These are phyloP conservation scores for Carnegiea gigantea DNA, from an alignment of 179 eudicot species.

Conservation along the genomic window DNA sequence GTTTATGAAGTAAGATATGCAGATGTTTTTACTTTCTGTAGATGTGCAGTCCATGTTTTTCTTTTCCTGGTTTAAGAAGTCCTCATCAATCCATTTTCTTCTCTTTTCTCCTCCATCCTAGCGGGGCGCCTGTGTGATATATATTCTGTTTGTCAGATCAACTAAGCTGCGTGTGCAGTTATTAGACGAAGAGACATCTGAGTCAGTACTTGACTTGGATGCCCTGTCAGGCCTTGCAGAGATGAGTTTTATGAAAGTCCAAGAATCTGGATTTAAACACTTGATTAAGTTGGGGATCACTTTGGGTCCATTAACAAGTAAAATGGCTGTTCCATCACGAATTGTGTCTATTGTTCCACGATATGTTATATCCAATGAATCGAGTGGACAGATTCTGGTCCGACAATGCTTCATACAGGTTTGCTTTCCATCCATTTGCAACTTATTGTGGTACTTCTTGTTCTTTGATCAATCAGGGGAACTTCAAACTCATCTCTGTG, in stretches of 20 bases:
- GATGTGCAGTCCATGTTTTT: background rate
- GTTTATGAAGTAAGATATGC: slow-evolving; percentile 78
- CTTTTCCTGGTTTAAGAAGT: background rate
- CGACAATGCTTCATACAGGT: slow-evolving; percentile 87
- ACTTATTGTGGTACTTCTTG: background rate
- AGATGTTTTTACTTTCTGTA: slow-evolving; percentile 8
- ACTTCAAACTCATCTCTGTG: slow-evolving; percentile 15
- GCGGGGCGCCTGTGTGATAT: background rate
- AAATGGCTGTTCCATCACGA: slow-evolving; percentile 55
- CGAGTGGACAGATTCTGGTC: slow-evolving; percentile 57
- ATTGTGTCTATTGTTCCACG: slow-evolving; percentile 72
- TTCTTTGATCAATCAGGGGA: background rate
- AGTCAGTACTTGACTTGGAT: slow-evolving; percentile 77
- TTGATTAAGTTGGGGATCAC: slow-evolving; percentile 78
- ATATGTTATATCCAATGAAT: slow-evolving; percentile 71
- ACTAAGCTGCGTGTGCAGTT: slow-evolving; percentile 61
- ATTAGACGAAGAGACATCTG: slow-evolving; percentile 61
- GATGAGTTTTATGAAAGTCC: slow-evolving; percentile 58
- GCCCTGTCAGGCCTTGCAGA: slow-evolving; percentile 86
- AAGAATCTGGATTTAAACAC: slow-evolving; percentile 42
- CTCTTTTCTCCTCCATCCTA: background rate
- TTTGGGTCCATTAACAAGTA: slow-evolving; percentile 53
- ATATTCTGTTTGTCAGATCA: slow-evolving; percentile 46
- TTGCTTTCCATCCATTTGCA: slow-evolving; percentile 19
- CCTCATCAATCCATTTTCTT: slow-evolving; percentile 2